phyloP scores from a whole-genome alignment of 371 early-diverging fungal species.

The Lichtheimia corymbifera region DNA sequence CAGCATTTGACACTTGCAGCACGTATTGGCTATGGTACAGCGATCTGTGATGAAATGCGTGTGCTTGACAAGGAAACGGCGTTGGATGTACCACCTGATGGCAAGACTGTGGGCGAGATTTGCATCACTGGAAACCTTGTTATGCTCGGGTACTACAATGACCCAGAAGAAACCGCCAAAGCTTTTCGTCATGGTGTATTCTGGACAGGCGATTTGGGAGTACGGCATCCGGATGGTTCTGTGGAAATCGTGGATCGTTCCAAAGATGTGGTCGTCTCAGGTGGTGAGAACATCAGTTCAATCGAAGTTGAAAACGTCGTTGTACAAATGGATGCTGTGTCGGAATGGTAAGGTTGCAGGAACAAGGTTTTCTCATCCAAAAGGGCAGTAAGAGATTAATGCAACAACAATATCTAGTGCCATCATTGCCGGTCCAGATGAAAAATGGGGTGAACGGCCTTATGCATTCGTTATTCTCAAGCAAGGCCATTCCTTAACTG shows the following conservation, averaged over 20 bases:
- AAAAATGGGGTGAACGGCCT: constrained; percentile 75
- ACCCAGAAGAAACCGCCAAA: constrained; percentile 63
- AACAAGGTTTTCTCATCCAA: too few species aligned
- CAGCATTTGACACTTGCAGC: constrained; percentile 48
- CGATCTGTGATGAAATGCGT: constrained; percentile 59
- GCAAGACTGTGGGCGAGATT: constrained; percentile 64
- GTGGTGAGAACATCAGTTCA: constrained; percentile 75
- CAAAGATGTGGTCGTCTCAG: constrained; percentile 76
- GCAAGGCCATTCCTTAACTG: constrained; percentile 28
- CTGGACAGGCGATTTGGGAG: constrained; percentile 73
- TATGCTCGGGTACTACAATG: constrained; percentile 58
- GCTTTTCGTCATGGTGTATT: constrained; percentile 65
- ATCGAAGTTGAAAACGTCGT: constrained; percentile 70
- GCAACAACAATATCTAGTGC: constrained; percentile 30
- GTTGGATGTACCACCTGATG: constrained; percentile 57
- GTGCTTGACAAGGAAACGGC: constrained; percentile 53
- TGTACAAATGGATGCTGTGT: constrained; percentile 54
- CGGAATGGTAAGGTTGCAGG: constrained; percentile 49
- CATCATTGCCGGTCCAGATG: constrained; percentile 63
- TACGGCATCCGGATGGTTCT: constrained; percentile 66
- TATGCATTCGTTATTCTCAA: constrained; percentile 64
- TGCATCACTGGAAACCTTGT: constrained; percentile 65
- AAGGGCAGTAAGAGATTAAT: too few species aligned
- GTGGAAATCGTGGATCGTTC: constrained; percentile 66
- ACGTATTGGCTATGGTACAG: constrained; percentile 59